Percentiles rank a stretch among this genome's conserved stretches.
These are phyloP conservation scores for Eragrostis curvula DNA, from an alignment of 176 grass and related monocot species.

Conservation along the genomic window DNA sequence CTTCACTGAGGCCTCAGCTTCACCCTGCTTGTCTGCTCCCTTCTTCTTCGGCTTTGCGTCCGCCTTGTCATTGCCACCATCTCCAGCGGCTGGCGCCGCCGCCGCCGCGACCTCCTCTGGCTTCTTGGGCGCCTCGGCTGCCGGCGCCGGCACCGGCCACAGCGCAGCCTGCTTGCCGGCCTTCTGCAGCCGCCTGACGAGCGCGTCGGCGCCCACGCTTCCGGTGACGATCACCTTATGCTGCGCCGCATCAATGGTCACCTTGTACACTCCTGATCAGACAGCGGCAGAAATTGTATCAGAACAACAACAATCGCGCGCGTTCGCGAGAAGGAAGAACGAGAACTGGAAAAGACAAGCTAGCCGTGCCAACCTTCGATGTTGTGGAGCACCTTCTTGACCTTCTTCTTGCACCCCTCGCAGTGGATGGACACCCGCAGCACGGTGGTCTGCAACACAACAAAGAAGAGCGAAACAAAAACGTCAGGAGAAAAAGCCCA, in stretches of 20 bases:
- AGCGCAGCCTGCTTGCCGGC: slow-evolving; percentile 66
- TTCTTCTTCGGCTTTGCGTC: slow-evolving; percentile 43
- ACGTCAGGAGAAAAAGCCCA: not conserved
- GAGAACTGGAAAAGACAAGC: too few relatives aligned
- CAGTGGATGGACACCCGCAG: slow-evolving; percentile 92
- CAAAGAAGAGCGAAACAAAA: not conserved
- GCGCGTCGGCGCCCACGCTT: slow-evolving; percentile 47
- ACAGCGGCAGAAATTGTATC: not conserved
- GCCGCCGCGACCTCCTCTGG: not conserved
- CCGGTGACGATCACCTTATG: slow-evolving; percentile 81
- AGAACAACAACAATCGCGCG: not conserved
- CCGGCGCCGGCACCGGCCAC: slow-evolving; percentile 53
- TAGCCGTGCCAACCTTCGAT: slow-evolving; percentile 80
- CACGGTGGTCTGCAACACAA: slow-evolving; percentile 55
- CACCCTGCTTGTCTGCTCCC: slow-evolving; percentile 8
- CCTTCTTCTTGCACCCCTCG: slow-evolving; percentile 95
- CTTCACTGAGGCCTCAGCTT: slow-evolving; percentile 18
- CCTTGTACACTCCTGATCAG: slow-evolving; percentile 64
- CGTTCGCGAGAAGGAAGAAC: not conserved
- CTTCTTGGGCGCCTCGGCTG: slow-evolving; percentile 23
- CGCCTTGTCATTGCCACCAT: slow-evolving; percentile 28
- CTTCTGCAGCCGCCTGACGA: slow-evolving; percentile 69
- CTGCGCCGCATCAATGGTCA: slow-evolving; percentile 69
- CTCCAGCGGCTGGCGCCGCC: not conserved
- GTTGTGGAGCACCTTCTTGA: slow-evolving; percentile 71